Conservation (phyloP, 2,329 filamentous ascomycete genomes). For the Pestalotiopsis sp. region DNA sequence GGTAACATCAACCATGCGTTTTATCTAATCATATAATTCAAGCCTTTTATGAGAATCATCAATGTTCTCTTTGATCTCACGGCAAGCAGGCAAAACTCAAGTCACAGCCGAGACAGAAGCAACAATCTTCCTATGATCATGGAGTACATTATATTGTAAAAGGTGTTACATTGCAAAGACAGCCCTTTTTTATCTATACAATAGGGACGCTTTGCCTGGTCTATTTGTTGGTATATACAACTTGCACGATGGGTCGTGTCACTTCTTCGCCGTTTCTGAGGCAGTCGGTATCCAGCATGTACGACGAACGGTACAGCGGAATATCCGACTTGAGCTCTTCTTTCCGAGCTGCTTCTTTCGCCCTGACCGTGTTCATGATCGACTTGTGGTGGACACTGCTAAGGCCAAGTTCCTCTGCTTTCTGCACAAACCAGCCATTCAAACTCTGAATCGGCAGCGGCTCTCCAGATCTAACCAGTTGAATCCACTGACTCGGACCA, state of each 20-base stretch:
- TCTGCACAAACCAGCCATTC: conserved; percentile 83
- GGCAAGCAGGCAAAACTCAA: no score
- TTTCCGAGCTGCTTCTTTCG: conserved; percentile 52
- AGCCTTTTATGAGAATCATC: no score
- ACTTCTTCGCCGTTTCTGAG: conserved; percentile 1
- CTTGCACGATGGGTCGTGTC: not conserved
- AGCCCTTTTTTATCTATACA: not conserved
- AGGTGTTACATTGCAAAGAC: conserved; percentile 3
- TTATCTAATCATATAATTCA: no score
- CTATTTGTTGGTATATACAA: conserved; percentile 17
- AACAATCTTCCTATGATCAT: not conserved
- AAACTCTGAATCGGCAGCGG: conserved; percentile 80
- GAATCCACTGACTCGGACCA: conserved; percentile 66
- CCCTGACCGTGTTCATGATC: conserved; percentile 73
- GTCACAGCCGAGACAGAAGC: not conserved
- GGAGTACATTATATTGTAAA: not conserved
- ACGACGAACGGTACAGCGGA: conserved; percentile 24
- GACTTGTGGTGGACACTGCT: conserved; percentile 72
- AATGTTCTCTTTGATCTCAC: no score
- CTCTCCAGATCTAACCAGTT: conserved; percentile 62
- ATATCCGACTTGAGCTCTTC: conserved; percentile 31
- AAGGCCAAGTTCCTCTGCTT: conserved; percentile 75
- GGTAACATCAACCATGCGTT: no score
- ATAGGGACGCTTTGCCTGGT: not conserved
- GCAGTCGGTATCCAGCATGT: conserved; percentile 28